Evolutionary conservation across 1,139 yeast species (phyloP).

Genomic region (Nakaseomyces kungkrabaensis): DNA sequence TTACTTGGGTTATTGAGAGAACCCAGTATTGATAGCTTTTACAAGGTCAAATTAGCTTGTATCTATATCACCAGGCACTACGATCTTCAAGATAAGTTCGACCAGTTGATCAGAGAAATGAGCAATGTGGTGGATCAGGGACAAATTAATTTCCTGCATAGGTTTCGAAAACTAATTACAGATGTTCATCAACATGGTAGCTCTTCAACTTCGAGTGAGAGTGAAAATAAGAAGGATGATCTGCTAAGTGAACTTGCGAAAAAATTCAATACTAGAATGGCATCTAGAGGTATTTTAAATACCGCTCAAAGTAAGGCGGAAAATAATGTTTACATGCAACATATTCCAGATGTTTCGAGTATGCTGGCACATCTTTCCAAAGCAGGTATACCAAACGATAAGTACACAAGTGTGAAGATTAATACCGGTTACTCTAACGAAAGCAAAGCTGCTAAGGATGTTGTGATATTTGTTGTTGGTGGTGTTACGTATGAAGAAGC

Average conservation of each 20-base stretch:
- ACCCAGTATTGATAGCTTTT: conserved; percentile 30
- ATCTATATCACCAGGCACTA: conserved; percentile 67
- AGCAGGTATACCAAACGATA: conserved; percentile 40
- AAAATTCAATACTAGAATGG: conserved; percentile 25
- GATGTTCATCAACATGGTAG: not conserved
- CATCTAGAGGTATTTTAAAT: conserved; percentile 7
- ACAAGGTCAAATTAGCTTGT: conserved; percentile 54
- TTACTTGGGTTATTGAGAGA: conserved; percentile 35
- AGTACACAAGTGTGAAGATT: conserved; percentile 42
- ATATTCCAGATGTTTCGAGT: conserved; percentile 60
- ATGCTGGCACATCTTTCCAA: conserved; percentile 41
- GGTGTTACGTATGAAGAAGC: conserved; percentile 93
- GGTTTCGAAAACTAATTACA: conserved; percentile 15
- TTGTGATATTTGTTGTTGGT: conserved; percentile 75
- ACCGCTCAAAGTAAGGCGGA: conserved; percentile 16
- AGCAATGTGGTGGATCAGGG: conserved; percentile 15
- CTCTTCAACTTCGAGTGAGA: not conserved
- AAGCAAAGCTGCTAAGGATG: conserved; percentile 52
- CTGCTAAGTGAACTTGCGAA: conserved; percentile 28
- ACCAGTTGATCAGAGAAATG: conserved; percentile 7
- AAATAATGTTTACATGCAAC: conserved; percentile 58
- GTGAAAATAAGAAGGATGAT: conserved; percentile 17
- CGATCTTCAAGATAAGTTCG: conserved; percentile 14
- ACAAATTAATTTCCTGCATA: conserved; percentile 20
- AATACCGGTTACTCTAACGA: conserved; percentile 5